Conservation (phyloP, 2,329 filamentous ascomycete genomes). For the Coniella lustricola region DNA sequence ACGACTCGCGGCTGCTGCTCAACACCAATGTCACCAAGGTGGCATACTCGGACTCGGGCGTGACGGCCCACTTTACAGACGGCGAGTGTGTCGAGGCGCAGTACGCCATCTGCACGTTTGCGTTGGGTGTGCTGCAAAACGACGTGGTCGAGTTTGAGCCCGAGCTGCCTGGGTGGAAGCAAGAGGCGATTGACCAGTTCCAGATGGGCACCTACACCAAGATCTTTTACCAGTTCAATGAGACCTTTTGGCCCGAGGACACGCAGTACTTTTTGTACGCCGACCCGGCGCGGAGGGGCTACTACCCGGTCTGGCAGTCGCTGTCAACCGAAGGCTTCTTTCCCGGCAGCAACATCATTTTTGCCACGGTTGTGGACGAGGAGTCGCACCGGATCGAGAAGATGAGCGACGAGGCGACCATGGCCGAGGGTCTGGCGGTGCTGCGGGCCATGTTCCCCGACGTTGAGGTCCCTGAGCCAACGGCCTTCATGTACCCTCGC, state of each 20-base stretch:
- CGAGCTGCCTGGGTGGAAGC: conserved; percentile 56
- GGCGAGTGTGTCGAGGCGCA: conserved; percentile 51
- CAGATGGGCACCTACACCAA: conserved; percentile 68
- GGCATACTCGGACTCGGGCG: conserved; percentile 42
- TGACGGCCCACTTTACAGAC: conserved; percentile 45
- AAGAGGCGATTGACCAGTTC: conserved; percentile 55
- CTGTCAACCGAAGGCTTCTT: conserved; percentile 51
- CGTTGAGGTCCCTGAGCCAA: conserved; percentile 49
- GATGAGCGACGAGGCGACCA: conserved; percentile 51
- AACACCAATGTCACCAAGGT: conserved; percentile 51
- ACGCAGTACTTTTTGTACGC: conserved; percentile 40
- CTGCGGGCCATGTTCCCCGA: conserved; percentile 56
- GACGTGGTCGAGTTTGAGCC: conserved; percentile 52
- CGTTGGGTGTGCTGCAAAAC: conserved; percentile 60
- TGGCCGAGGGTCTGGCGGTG: conserved; percentile 49
- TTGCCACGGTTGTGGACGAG: conserved; percentile 53
- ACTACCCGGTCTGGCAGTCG: conserved; percentile 57
- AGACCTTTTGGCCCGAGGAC: conserved; percentile 54
- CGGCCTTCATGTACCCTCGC: conserved; percentile 53
- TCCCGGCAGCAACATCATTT: conserved; percentile 56
- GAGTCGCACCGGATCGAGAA: conserved; percentile 52
- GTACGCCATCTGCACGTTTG: conserved; percentile 62
- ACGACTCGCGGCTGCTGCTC: conserved; percentile 52
- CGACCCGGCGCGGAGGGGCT: conserved; percentile 33
- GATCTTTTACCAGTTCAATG: conserved; percentile 62